A percentile compares a stretch with the other conserved stretches of the same genome.
Evolutionary conservation across 2,329 filamentous ascomycete genomes (phyloP).

Genomic region (Ophiocordyceps sinensis): DNA sequence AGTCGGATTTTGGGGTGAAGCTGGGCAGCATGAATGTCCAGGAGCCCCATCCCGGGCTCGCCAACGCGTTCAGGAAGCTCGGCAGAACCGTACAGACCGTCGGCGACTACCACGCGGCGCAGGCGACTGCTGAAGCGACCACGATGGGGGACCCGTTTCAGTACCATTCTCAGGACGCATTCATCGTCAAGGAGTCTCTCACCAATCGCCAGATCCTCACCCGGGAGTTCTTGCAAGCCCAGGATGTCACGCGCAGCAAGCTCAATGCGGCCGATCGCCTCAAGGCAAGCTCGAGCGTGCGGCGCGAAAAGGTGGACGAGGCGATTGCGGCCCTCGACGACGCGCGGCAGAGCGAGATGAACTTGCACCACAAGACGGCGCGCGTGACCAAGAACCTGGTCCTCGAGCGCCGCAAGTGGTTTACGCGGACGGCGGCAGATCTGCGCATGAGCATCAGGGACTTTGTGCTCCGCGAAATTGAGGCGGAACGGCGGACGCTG

Average conservation of each 20-base stretch:
- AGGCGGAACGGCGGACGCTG: constrained; percentile 82
- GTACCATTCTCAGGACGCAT: constrained; percentile 89
- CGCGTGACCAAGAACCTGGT: constrained; percentile 82
- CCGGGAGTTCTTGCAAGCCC: constrained; percentile 82
- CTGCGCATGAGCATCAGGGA: constrained; percentile 74
- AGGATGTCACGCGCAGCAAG: constrained; percentile 70
- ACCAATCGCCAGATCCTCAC: constrained; percentile 96
- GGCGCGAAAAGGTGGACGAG: constrained; percentile 92
- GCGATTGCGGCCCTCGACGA: constrained; percentile 87
- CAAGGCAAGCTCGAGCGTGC: constrained; percentile 73
- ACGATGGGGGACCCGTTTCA: constrained; percentile 87
- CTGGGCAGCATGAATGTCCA: constrained; percentile 75
- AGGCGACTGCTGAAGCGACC: constrained; percentile 91
- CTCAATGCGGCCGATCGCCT: constrained; percentile 77
- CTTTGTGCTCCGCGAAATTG: constrained; percentile 87
- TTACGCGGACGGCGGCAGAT: constrained; percentile 71
- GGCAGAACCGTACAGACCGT: constrained; percentile 87
- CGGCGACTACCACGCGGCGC: constrained; percentile 89
- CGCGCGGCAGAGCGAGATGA: constrained; percentile 65
- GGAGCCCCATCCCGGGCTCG: constrained; percentile 77
- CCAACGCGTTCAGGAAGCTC: constrained; percentile 85
- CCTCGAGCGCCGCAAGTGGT: constrained; percentile 82
- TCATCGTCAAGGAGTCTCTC: constrained; percentile 95
- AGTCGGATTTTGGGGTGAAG: constrained; percentile 88
- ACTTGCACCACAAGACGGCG: constrained; percentile 72